Evolutionary conservation across 495 filamentous ascomycete genomes (phyloP).

Genomic region (Podospora anserina): DNA sequence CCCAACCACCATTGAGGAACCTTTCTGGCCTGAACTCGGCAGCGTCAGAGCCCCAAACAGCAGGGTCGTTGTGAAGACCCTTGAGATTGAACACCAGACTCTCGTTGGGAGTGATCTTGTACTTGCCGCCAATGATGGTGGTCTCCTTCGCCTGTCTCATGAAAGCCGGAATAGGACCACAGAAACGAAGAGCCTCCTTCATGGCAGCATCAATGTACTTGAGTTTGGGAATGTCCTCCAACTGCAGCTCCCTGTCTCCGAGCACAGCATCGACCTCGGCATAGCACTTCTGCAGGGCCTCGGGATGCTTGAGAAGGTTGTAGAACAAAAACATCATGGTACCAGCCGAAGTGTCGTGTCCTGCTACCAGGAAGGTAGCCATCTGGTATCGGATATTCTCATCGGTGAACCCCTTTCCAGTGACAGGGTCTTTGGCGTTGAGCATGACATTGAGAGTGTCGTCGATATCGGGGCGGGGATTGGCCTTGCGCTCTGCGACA

Average conservation of each 20-base stretch:
- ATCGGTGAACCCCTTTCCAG: constrained; percentile 54
- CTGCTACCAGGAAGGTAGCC: constrained; percentile 59
- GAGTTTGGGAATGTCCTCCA: constrained; percentile 59
- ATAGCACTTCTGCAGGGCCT: constrained; percentile 32
- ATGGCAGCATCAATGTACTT: constrained; percentile 56
- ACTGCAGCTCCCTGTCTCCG: constrained; percentile 53
- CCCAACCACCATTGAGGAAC: constrained; percentile 52
- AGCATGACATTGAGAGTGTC: constrained; percentile 65
- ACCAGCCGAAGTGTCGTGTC: constrained; percentile 61
- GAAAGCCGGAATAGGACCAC: constrained; percentile 50
- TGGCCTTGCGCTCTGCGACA: constrained; percentile 49
- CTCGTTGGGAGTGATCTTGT: constrained; percentile 54
- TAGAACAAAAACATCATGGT: constrained; percentile 41
- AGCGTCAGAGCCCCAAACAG: constrained; percentile 31
- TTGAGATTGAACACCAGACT: constrained; percentile 49
- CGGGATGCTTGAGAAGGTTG: constrained; percentile 36
- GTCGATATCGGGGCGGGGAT: constrained; percentile 52
- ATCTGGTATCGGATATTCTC: constrained; percentile 59
- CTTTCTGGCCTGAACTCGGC: constrained; percentile 45
- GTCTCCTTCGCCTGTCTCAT: constrained; percentile 17
- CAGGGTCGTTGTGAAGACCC: constrained; percentile 45
- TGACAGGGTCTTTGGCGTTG: constrained; percentile 54
- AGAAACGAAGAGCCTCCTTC: constrained; percentile 60
- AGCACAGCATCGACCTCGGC: constrained; percentile 48
- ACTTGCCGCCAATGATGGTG: constrained; percentile 51